Base-by-base conservation (phyloP, 495 filamentous ascomycete genomes). In the Aspergillus avenaceus region DNA sequence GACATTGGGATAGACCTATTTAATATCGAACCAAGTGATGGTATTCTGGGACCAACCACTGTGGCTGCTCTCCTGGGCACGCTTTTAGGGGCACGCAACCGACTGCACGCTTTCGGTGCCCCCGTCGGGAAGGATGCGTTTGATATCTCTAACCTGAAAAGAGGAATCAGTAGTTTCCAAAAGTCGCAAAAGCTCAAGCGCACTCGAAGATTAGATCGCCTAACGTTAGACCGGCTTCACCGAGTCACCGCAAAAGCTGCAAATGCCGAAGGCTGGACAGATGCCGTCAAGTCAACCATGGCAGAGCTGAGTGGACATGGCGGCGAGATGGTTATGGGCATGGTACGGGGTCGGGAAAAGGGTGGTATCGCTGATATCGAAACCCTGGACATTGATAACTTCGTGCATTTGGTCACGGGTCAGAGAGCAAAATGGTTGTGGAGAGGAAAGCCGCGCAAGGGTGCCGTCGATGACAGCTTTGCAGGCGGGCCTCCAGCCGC, bases 291-390 rank as follows among this genome's bases (percentile, higher is more conserved):
- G 61, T 95, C 90, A 6, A 96, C 92, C 2, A 85, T 97, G 51
- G 91, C 88, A 7, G 93, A 97, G 65, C 81, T 98, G 26, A 86
- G 90, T 52, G 93, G 93, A n/a, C 96, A 97, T 64, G 86, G 92
- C 37, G 89, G 90, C 26, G 90, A 96, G 59, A 87, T 97, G 76
- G 85, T 95, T 40, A 89, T 93, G 73, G 89, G 86, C 4, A 93
- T 92, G 84, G 90, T 95, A 12, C 86, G 88, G n/a, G 85, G 84
- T 21, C 80, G 84, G 27, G 91, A 95, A 52, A 92, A 93, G 65
- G 89, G 81, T 29, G 86, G 89, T 23, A 95, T 96, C 59, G 90
- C 86, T 13, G 92, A 93, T 51, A 81, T 97, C 27, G 93, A 98
- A 68, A 97, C 90, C 3, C 70, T 87, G 8, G 90, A 97, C 58